These are phyloP conservation scores for Aspergillus heteromorphus DNA, from an alignment of 495 filamentous ascomycete species.

Conservation along the genomic window DNA sequence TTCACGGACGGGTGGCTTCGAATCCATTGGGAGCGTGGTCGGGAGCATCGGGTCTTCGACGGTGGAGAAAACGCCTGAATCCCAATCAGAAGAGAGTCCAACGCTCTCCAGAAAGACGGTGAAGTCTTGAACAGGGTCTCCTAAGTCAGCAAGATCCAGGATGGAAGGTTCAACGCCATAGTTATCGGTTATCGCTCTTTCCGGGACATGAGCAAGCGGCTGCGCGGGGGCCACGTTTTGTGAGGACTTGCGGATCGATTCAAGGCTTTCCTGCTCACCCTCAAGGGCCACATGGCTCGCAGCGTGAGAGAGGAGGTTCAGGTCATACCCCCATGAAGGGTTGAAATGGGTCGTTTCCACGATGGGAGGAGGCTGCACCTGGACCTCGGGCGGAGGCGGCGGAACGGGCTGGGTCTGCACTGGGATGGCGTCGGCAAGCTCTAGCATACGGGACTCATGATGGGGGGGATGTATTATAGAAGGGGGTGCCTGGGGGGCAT, in stretches of 20 bases:
- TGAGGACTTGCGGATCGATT: conserved; percentile 39
- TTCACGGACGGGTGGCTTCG: conserved; percentile 32
- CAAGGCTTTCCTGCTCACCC: conserved; percentile 41
- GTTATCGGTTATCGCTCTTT: conserved; percentile 40
- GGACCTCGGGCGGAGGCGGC: conserved; percentile 33
- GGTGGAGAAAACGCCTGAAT: conserved; percentile 43
- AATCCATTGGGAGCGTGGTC: conserved; percentile 33
- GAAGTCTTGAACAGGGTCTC: conserved; percentile 47
- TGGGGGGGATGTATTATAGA: conserved; percentile 36
- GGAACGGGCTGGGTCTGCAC: conserved; percentile 36
- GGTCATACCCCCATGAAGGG: conserved; percentile 47
- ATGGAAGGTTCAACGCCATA: conserved; percentile 46
- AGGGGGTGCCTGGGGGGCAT: conserved; percentile 32
- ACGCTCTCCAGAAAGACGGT: conserved; percentile 47
- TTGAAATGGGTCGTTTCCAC: conserved; percentile 44
- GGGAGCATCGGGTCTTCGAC: conserved; percentile 42
- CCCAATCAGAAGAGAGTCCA: conserved; percentile 47
- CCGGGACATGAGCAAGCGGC: conserved; percentile 27
- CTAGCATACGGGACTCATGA: conserved; percentile 45
- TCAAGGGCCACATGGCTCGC: conserved; percentile 47
- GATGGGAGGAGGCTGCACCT: conserved; percentile 37
- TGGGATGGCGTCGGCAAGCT: conserved; percentile 41
- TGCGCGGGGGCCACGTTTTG: conserved; percentile 27
- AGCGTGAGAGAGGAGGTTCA: conserved; percentile 46
- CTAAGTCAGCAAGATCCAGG: conserved; percentile 41